These are phyloP conservation scores for Ormosia emarginata DNA, from an alignment of 306 rosid species.

Conservation along the genomic window DNA sequence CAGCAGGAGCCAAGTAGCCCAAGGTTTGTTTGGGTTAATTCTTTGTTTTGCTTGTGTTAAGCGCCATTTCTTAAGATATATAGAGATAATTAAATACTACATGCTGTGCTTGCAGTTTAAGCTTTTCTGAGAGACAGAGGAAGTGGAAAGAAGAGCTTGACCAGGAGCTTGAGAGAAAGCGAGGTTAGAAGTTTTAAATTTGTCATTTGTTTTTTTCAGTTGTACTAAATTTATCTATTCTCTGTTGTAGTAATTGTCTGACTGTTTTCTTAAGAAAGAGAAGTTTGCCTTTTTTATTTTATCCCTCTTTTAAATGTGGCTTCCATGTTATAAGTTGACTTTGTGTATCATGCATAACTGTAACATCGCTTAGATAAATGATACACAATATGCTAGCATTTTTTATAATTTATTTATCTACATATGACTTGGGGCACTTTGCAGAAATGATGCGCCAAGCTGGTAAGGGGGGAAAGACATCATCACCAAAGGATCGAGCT, in stretches of 20 bases:
- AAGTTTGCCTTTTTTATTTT: background rate
- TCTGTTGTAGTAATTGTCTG: no score
- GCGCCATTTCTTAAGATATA: background rate
- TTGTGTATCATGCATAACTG: background rate
- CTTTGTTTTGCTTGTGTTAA: constrained; percentile 21
- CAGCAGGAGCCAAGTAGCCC: constrained; percentile 81
- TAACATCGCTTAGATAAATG: background rate
- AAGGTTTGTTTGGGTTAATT: constrained; percentile 49
- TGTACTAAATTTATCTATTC: background rate
- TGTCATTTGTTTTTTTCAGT: background rate
- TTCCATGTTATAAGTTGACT: background rate
- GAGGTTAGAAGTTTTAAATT: constrained; percentile 58
- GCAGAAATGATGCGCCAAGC: constrained; percentile 99
- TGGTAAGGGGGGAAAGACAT: constrained; percentile 71
- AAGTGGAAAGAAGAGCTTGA: constrained; percentile 99
- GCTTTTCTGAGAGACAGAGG: constrained; percentile 84
- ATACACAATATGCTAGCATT: background rate
- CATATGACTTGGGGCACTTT: constrained; percentile 4
- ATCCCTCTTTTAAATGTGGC: background rate
- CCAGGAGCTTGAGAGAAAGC: constrained; percentile 88
- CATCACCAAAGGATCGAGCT: constrained; percentile 88
- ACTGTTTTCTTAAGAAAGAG: background rate
- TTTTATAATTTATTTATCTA: background rate
- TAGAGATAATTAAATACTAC: constrained; percentile 16
- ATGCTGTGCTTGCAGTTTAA: constrained; percentile 44